Evolutionary conservation across 2,329 filamentous ascomycete genomes (phyloP), one percentile per base, ranked within the genome.

Genomic region (Cordyceps militaris): DNA sequence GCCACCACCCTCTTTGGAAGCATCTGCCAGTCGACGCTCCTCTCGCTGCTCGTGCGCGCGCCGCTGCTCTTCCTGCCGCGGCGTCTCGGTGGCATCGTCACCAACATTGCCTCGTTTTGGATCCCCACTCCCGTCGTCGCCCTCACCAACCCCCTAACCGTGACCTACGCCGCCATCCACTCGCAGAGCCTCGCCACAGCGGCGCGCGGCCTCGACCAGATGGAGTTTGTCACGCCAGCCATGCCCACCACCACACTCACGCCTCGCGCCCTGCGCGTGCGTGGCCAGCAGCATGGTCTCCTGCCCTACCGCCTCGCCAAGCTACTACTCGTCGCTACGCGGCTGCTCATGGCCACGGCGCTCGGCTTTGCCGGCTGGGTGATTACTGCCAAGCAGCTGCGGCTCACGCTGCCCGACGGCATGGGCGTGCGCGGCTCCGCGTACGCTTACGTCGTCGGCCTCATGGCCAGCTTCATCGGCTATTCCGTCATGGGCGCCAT

Each of bases 331-430:
- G 90, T 97, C 64, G 91, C 93, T 3, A 94, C 91, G 1, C 85
- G 93, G 19, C 89, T 93, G 69, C 88, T 97, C 66, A 96, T 97
- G 84, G 90, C 91, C 0, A 84, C 92, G 48, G 89, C 86, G 0
- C 82, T 99, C 30, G 93, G 93, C 1, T 96, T 97, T 66, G 92
- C 89, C 4, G 93, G 91, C n/a, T 99, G 94, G 94, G 90, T 97
- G 9, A 88, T 90, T 48, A 96, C 92, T 36, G 92, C 94, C 11
- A 86, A 90, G 61, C 86, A 88, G 71, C 77, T 97, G 4, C 78
- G 81, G 53, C 76, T 94, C 21, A 76, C 74, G 67, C 74, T 75
- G 60, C 85, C 71, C 58, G 80, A 76, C 40, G 79, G 79, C 1
- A 63, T 71, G 53, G 80, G 82, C 0, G 69, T 87, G 52, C 83